Base-by-base conservation (phyloP, 257 asterid genomes). In the Penstemon barbatus region DNA sequence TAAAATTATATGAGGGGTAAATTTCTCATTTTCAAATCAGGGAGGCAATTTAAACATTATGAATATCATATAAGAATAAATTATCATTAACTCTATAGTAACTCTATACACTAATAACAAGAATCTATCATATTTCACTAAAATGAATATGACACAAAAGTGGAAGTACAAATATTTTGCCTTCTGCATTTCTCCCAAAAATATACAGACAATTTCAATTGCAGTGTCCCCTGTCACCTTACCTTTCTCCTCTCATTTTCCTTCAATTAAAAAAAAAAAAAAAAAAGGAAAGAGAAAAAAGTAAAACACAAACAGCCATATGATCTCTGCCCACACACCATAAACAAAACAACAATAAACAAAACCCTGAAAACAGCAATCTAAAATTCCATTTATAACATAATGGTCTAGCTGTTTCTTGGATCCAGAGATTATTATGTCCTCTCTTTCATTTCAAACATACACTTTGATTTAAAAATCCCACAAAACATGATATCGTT, bases 391-490 rank as follows among this genome's bases (percentile, higher is more conserved):
- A 68, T 68, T 65, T 55, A 8, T 5, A 63, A 62, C 51, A 36
- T 63, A 36, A 63, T 63, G 76, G 70, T 59, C 65, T 54, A 71
- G 65, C 70, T 66, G 10, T 66, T 64, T 63, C 77, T 72, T 72
- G 77, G 77, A 72, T 72, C 77, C 63, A 4, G 77, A 48, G 77
- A 39, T 72, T 72, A 52, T 59, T 72, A 52, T 59, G 46, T 25
- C 59, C 46, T 55, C 54, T 65, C 44, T 63, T 36, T 25, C 44
- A 63, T 56, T 56, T 50, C 66, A 33, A 33, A 57, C 4, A 37
- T 13, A 18, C 15, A 54, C 50, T n/a, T 25, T 10, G 25, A 15
- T 63, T 65, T 57, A 57, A 65, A 72, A 9, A 36, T 18, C 66
- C 60, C 71, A 72, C 77, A 64, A 53, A 38, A 57, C 71, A 72